Evolutionary conservation across 108 stramenopile species (phyloP).

Genomic region (Bacterosira constricta): DNA sequence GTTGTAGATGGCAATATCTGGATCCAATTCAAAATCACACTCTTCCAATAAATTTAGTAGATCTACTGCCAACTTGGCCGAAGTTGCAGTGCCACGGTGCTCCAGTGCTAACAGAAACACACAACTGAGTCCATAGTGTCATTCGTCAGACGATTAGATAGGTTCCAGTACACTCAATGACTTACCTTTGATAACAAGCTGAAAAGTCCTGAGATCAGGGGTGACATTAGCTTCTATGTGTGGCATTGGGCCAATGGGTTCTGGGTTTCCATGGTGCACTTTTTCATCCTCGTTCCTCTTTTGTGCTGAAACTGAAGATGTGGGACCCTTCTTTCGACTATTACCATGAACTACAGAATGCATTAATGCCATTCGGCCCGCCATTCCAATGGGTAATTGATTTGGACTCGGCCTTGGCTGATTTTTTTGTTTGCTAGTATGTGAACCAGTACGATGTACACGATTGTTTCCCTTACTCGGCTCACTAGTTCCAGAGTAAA

Average conservation of each 20-base stretch:
- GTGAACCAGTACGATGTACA: too few species aligned
- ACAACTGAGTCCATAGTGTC: neutral
- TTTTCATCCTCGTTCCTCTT: conserved; percentile 1
- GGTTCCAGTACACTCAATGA: neutral
- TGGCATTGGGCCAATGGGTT: conserved; percentile 36
- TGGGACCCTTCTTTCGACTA: neutral
- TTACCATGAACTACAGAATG: conserved; percentile 11
- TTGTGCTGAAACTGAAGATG: neutral
- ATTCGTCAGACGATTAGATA: too few species aligned
- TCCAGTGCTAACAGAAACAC: conserved; percentile 22
- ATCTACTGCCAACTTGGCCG: conserved; percentile 30
- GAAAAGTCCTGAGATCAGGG: conserved; percentile 42
- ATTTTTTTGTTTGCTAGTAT: neutral
- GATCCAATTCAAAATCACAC: conserved; percentile 22
- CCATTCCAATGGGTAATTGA: conserved; percentile 12
- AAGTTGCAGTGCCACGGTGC: conserved; percentile 15
- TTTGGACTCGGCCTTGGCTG: neutral
- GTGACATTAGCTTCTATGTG: conserved; percentile 25
- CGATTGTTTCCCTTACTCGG: too few species aligned
- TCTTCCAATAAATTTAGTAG: conserved; percentile 29
- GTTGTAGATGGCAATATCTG: conserved; percentile 56
- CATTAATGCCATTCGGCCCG: conserved; percentile 21
- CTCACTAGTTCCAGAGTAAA: neutral
- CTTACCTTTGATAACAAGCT: conserved; percentile 28
- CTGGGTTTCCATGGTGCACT: neutral